Conservation (phyloP, 305 asterid species). For the Fraxinus sp. region DNA sequence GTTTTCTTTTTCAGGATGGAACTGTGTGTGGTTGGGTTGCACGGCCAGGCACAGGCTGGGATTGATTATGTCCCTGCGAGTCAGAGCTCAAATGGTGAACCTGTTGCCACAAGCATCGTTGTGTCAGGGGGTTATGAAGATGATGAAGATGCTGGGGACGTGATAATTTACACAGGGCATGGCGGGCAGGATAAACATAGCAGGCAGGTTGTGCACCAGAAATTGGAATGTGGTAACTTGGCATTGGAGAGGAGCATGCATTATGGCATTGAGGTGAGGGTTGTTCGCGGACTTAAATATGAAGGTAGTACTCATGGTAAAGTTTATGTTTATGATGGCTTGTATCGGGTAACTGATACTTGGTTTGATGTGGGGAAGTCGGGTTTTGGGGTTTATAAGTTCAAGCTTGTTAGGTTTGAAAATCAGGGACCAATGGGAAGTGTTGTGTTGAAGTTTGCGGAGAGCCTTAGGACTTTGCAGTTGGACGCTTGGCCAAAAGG, state of each 20-base stretch:
- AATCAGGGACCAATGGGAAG: constrained; percentile 52
- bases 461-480: constrained; percentile 33
- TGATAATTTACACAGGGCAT: constrained; percentile 25
- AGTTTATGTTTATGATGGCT: constrained; percentile 34
- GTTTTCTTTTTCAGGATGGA: constrained; percentile 30
- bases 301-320: constrained; percentile 30
- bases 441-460: constrained; percentile 35
- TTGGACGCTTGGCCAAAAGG: constrained; percentile 41
- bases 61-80: constrained; percentile 43
- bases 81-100: constrained; percentile 52
- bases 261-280: constrained; percentile 53
- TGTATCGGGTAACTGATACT: constrained; percentile 19
- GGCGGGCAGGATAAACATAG: neutral
- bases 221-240: constrained; percentile 50
- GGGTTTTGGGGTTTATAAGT: constrained; percentile 51
- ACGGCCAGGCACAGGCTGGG: constrained; percentile 54
- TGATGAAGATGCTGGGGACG: constrained; percentile 50
- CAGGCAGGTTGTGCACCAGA: constrained; percentile 45
- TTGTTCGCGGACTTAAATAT: constrained; percentile 31
- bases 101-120: constrained; percentile 50
- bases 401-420: constrained; percentile 42
- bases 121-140: constrained; percentile 57
- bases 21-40: constrained; percentile 42
- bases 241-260: constrained; percentile 53
- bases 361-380: constrained; percentile 21